Evolutionary conservation across 1,284 basidiomycete genomes (phyloP), one percentile per base, ranked within the genome.

Genomic region (Pseudozyma sp.): DNA sequence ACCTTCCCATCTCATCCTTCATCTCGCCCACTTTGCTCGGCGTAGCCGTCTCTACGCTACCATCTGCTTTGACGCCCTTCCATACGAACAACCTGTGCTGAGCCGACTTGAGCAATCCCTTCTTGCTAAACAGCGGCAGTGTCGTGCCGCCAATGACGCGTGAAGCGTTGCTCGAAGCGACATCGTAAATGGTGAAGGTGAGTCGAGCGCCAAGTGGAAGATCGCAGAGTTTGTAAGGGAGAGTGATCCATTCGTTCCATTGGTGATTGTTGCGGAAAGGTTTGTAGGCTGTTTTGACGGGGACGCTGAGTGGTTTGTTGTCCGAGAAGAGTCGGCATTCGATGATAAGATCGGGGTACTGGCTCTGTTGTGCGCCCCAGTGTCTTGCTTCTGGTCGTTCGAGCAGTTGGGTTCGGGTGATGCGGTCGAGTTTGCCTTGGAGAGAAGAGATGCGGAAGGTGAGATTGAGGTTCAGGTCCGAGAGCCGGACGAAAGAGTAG

Each of bases 171-270:
- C 55, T 93, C 90, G 0, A 66, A 1, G 71, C 74, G 0, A 95
- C 93, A 83, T 98, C 95, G 91, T 94, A 97, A 19, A 98, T 91
- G 1, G 96, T 98, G 82, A 98, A 93, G 0, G 92, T 92, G 58
- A 99, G 89, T 78, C 97, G 95, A 0, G 95, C 91, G 79, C 88
- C 92, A 36, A 94, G 87, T 0, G 95, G 94, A 5, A 99, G 88
- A 79, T 97, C 94, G 56, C 93, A 92, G 70, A 97, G 96, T 45
- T 91, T 91, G 79, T 96, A 92, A 0, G 95, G 95, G 4, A 98
- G 87, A 0, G 92, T 91, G 50, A 98, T 90, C 89, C 92, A 93
- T 87, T 97, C 93, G 80, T 96, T 96, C 96, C 96, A 99, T 43
- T 80, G 50, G 48, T 66, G 68, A 43, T 52, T 59, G 45, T 63